Evolutionary conservation across 2,329 filamentous ascomycete genomes (phyloP), one percentile per base, ranked within the genome.

Genomic region (Colletotrichum tabaci): DNA sequence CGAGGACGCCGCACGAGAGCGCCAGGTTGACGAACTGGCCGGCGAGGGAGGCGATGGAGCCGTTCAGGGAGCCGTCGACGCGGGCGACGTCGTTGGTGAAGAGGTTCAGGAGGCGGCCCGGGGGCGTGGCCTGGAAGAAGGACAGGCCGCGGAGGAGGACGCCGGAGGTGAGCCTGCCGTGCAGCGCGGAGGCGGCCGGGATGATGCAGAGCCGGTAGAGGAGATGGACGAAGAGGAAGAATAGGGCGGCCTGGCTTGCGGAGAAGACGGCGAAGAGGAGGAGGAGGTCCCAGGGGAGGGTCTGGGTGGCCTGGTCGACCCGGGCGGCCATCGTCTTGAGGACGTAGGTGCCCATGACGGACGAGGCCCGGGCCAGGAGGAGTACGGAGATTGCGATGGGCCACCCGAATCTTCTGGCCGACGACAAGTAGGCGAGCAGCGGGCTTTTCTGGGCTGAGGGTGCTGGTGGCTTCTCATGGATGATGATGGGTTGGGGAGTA

Each of bases 191-290:
- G 35, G 61, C 62, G 8, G 62, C 61, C 13, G 67, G 62, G 23
- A 66, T 35, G 15, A 50, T 60, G 61, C 62, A 58, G 26, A 58
- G 57, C 15, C 26, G 46, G 61, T 61, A 64, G 77, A 92, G 88
- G 40, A 92, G 81, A 71, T 85, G 87, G 9, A 88, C 84, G 57
- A 92, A 87, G 76, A 92, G 89, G 46, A 90, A 90, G 78, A 91
- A 91, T 89, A 91, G 91, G 7, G 89, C 90, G 81, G 92, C 87
- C 38, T 92, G 82, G 89, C 91, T 55, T 89, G 90, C 67, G 87
- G 87, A 58, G 30, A 58, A 42, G 38, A 58, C 10, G 15, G 30
- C 55, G 30, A 58, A 58, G 15, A 58, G 35, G 23, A 35, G 30
- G 10, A 58, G 55, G 42, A 26, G 26, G 26, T 26, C 35, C 26